Percentiles rank a stretch among this genome's conserved stretches.
phyloP scores from a whole-genome alignment of 2,329 filamentous ascomycete genomes.

The Penicillium sp. region DNA sequence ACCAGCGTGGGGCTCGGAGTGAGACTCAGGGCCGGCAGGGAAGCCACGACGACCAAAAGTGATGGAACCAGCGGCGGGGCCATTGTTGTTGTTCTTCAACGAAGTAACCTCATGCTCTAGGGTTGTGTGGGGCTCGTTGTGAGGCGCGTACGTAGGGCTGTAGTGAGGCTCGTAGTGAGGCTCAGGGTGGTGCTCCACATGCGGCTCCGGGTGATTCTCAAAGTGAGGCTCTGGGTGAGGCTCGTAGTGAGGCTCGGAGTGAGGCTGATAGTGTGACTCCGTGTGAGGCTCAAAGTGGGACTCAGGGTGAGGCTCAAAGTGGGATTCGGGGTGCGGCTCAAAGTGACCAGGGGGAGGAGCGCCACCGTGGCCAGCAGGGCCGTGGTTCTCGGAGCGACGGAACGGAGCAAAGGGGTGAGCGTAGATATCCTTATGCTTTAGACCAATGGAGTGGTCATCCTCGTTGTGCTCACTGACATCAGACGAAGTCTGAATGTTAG shows the following conservation, averaged over 20 bases:
- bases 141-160: background rate
- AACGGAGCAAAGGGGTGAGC: background rate
- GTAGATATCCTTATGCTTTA: conserved; percentile 18
- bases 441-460: conserved; percentile 19
- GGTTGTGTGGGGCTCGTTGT: background rate
- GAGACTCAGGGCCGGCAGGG: background rate
- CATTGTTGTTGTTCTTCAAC: background rate
- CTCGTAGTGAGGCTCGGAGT: background rate
- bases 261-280: background rate
- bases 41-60: background rate
- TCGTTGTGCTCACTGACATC: conserved; percentile 15
- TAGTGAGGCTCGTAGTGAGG: background rate
- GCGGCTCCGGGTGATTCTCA: background rate
- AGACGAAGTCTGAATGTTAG: conserved; percentile 13
- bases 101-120: background rate
- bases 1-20: too few species aligned
- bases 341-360: background rate
- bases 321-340: background rate
- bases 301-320: background rate
- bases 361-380: background rate
- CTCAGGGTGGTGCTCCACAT: background rate
- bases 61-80: background rate
- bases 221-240: background rate
- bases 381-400: background rate
- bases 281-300: background rate